Evolutionary conservation across 2,329 filamentous ascomycete species (phyloP), one percentile per base, ranked within the genome.

Genomic region (Trichoderma citrinoviride): DNA sequence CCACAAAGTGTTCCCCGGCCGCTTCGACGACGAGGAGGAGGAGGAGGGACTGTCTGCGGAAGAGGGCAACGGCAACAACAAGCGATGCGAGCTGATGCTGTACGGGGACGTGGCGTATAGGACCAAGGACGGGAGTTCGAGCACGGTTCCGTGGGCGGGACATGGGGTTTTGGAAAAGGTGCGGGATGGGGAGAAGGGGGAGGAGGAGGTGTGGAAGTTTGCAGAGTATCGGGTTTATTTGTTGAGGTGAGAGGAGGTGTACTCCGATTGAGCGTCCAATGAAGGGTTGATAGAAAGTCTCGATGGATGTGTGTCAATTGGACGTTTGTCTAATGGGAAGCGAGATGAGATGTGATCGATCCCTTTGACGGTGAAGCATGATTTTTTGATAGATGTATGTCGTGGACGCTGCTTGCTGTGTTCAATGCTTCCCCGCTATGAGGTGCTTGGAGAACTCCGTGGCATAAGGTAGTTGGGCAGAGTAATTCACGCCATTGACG

Each of bases 1-100:
- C 27, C 69, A 69, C 33, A 79, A 79, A 69, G 77, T 81, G 7
- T 82, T 81, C 64, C 78, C 79, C 19, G 79, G 72, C 0, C 66
- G 66, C 4, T 80, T 80, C 63, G 46, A 27, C 8, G 49, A 58
- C 17, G 29, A 19, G 1, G 58, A 29, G 10, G 49, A n/a, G n/a
- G 7, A 29, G 1, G 29, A 29, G 2, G 29, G 29, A 29, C 29
- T 6, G 14, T 10, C 12, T 37, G 33, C 33, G 33, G 33, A 37
- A 12, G 3, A 37, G 33, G 3, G 33, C 3, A 12, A 14, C 5
- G 10, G n/a, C n/a, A n/a, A n/a, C 25, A 27, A 67, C 61, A 64
- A 61, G 46, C 71, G 67, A 57, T 69, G 71, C 46, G 79, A 81
- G 71, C 74, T 66, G 53, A 77, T 77, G 75, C 50, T 77, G 21